These are phyloP conservation scores for Thielaviopsis ethacetica DNA, from an alignment of 2,329 filamentous ascomycete species.

Conservation along the genomic window DNA sequence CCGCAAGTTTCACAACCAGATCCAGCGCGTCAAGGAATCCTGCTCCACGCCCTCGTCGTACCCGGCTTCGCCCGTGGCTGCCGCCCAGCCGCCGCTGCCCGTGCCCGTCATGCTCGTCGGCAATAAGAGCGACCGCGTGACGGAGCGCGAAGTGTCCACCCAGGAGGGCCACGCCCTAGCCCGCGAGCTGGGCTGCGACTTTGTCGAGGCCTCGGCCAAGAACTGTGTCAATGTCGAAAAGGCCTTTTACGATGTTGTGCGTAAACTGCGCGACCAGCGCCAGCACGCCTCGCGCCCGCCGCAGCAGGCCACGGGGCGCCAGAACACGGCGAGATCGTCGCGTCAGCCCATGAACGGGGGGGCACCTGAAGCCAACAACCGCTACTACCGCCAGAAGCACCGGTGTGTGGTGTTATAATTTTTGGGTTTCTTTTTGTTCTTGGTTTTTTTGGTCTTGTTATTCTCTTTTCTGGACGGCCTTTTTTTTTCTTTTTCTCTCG, in stretches of 20 bases:
- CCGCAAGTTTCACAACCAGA: conserved; percentile 90
- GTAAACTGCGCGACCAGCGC: conserved; percentile 72
- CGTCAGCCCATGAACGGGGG: conserved; percentile 13
- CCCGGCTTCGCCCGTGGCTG: conserved; percentile 53
- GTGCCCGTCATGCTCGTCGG: conserved; percentile 96
- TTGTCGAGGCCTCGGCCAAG: conserved; percentile 92
- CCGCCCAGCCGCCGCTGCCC: conserved; percentile 42
- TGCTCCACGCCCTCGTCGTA: conserved; percentile 61
- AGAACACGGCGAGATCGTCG: conserved; percentile 17
- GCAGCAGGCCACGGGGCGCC: conserved; percentile 13
- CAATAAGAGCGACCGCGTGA: conserved; percentile 95
- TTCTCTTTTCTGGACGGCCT: background rate
- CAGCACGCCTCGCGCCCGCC: conserved; percentile 33
- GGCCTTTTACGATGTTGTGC: conserved; percentile 93
- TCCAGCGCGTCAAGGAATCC: conserved; percentile 92
- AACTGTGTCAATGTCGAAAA: conserved; percentile 98
- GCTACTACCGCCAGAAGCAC: conserved; percentile 18
- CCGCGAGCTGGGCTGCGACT: conserved; percentile 84
- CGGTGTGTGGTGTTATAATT: conserved; percentile 27
- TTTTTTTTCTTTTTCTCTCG: background rate
- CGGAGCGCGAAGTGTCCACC: conserved; percentile 88
- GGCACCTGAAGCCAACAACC: conserved; percentile 15
- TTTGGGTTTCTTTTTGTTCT: background rate
- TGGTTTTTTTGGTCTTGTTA: background rate
- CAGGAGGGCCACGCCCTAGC: conserved; percentile 89